Evolutionary conservation across 495 filamentous ascomycete species (phyloP).

Genomic region (Trichoderma gamsii): DNA sequence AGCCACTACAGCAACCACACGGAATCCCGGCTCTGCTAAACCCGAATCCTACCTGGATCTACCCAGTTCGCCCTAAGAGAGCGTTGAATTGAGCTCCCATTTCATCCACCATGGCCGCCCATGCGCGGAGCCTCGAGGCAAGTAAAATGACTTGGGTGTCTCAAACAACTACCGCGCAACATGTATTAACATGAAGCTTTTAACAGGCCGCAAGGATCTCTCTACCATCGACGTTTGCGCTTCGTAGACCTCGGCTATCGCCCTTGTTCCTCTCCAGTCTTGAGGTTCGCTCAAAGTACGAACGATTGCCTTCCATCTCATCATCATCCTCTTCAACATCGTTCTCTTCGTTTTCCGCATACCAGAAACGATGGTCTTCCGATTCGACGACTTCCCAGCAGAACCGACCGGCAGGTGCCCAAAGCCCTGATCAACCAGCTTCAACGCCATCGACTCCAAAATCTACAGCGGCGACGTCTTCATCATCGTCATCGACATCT

Average conservation of each 20-base stretch:
- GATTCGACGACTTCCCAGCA: not conserved
- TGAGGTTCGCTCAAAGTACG: not conserved
- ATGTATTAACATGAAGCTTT: not conserved
- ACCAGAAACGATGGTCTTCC: not conserved
- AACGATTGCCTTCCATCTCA: not conserved
- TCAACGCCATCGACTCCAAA: not conserved
- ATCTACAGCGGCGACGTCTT: not conserved
- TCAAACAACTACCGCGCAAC: not conserved
- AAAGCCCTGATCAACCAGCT: not conserved
- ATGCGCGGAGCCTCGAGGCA: not conserved
- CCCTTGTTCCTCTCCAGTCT: not conserved
- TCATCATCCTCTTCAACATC: not conserved
- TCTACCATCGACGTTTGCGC: not conserved
- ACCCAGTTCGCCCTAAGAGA: not conserved
- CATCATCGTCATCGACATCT: slow-evolving; percentile 4
- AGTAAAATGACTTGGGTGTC: not conserved
- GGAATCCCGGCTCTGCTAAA: not conserved
- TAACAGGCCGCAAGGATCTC: not conserved
- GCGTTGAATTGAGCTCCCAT: not conserved
- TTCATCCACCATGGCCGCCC: not conserved
- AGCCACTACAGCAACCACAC: not conserved
- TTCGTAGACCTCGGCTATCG: not conserved
- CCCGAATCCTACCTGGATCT: not conserved
- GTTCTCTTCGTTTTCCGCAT: not conserved
- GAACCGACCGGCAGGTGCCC: not conserved